Evolutionary conservation across 768 basidiomycete species (phyloP), one percentile per base, ranked within the genome.

Genomic region (Phlebiopsis gigantea): DNA sequence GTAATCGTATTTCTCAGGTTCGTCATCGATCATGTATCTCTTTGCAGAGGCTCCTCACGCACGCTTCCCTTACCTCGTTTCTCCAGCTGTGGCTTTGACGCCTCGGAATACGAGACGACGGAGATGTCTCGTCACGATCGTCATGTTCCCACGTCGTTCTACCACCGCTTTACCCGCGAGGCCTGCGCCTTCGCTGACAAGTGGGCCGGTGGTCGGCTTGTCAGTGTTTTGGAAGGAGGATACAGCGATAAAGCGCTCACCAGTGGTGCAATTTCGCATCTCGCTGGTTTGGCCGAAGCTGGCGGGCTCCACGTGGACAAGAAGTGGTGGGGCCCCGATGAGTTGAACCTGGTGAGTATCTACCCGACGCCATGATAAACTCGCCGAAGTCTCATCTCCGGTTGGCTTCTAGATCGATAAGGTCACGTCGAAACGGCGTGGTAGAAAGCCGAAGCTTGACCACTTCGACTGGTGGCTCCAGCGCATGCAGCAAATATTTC

Each of bases 211-310:
- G 92, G 93, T 0, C 79, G 84, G 41, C 62, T 96, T 5, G 77
- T 98, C 43, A 93, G 91, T 61, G 89, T 97, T 0, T 81, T 99
- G 0, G 96, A 99, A 72, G 96, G 96, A 1, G 96, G 95, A 1
- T 98, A 98, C 65, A 90, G 90, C 63, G 93, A 98, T 68, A 79
- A 87, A 4, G 94, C 96, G 0, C 75, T 98, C 53, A 83, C 76
- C 4, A 93, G 89, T 59, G 95, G 89, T 0, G 79, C 87, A 0
- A 82, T 93, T 80, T 89, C 92, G 0, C 89, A 93, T 66, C 69
- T 96, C 2, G 73, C 74, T 6, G 95, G 93, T 4, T 71, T 97
- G 17, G 76, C 75, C 1, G 77, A 75, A 48, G 66, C 56, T 3
- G 59, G 52, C 1, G 51, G 55, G 4, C 57, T 65, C 14, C 69